Evolutionary conservation across 257 asterid genomes (phyloP), one percentile per base, ranked within the genome.

Genomic region (Solanum chaucha): DNA sequence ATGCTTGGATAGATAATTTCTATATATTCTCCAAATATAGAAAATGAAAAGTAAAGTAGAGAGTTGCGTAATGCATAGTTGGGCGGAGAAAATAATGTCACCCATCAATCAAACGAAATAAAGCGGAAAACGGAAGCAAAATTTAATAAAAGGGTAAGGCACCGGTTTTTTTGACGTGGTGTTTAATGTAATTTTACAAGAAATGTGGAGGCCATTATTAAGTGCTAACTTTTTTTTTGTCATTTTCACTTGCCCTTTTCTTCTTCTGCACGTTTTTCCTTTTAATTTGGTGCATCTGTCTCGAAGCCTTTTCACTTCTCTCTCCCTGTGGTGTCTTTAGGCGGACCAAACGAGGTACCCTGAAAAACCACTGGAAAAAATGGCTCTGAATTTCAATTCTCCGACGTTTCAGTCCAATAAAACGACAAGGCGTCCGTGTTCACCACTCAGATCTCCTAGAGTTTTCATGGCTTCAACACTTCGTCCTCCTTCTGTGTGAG

Each of bases 391-490:
- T 81, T 67, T 89, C 64, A 87, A 87, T 61, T 70, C 73, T 10
- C 46, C 85, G 72, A 90, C 91, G 85, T 86, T 88, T 78, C 91
- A 74, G 88, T 93, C 48, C 86, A 72, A 82, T 89, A 87, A 88
- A 89, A 85, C 82, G 17, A 68, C 64, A 19, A 65, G 41, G 46
- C 26, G 24, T 10, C 46, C 87, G 12, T 44, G 90, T 89, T 89
- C 93, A 59, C 87, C 93, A 20, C 87, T 87, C 90, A 89, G 94
- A 92, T 94, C 96, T 90, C 93, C 87, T 88, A 87, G 88, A 85
- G 95, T 91, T 88, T 89, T 89, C 89, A 93, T 94, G 98, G 94
- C 64, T 19, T 94, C 98, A 38, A 91, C 97, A 48, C 85, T 92
- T 30, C 96, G 90, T 87, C 77, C 94, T 55, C 96, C 95, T 30